Evolutionary conservation across 352 stramenopile species (phyloP).

Genomic region (Phytophthora rubi): DNA sequence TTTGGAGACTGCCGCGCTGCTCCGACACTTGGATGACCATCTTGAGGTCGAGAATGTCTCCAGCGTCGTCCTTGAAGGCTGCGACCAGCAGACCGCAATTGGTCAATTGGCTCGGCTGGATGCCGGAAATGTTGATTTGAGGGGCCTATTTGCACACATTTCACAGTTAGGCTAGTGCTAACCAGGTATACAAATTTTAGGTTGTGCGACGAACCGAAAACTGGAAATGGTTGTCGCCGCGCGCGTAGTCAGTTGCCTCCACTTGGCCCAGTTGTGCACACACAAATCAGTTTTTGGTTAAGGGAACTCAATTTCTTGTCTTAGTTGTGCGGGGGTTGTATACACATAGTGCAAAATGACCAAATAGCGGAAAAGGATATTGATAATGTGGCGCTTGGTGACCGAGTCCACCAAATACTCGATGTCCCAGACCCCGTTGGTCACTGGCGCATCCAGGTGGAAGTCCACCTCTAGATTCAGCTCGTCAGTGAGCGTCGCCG

Average conservation of each 20-base stretch:
- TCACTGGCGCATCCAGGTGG: constrained; percentile 63
- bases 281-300: constrained; percentile 38
- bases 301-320: constrained; percentile 23
- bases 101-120: constrained; percentile 83
- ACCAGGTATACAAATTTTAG: background rate
- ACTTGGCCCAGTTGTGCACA: constrained; percentile 77
- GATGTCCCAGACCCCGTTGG: constrained; percentile 77
- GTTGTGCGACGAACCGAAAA: constrained; percentile 68
- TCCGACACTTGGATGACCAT: constrained; percentile 91
- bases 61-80: constrained; percentile 74
- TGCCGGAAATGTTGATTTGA: constrained; percentile 74
- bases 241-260: constrained; percentile 62
- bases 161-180: constrained; percentile 2
- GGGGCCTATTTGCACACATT: constrained; percentile 42
- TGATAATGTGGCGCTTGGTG: constrained; percentile 86
- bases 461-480: constrained; percentile 88
- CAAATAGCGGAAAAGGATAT: constrained; percentile 65
- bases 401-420: constrained; percentile 89
- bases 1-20: constrained; percentile 69
- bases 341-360: constrained; percentile 6
- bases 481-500: constrained; percentile 72
- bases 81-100: constrained; percentile 90
- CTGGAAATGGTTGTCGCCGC: constrained; percentile 82
- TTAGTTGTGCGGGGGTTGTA: background rate
- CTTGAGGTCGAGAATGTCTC: constrained; percentile 86